These are phyloP conservation scores for Setaria viridis DNA, from an alignment of 202 grass and related monocot species.

Conservation along the genomic window DNA sequence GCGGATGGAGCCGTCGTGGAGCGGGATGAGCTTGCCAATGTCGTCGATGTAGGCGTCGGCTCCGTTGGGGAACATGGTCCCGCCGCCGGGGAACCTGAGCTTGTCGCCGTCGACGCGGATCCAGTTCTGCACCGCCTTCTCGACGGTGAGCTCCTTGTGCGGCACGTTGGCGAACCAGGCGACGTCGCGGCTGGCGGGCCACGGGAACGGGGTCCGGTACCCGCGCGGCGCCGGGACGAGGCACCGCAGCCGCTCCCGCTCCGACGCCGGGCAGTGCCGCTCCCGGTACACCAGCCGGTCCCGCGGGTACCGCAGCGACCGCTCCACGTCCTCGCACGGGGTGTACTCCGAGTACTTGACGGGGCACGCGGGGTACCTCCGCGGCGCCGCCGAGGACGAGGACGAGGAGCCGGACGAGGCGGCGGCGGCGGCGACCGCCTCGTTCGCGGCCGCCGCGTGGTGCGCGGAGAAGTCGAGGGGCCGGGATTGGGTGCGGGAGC, in stretches of 20 bases:
- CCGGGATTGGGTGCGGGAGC: neutral
- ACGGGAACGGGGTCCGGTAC: slow-evolving; percentile 76
- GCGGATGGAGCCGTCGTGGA: slow-evolving; percentile 79
- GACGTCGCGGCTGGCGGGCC: slow-evolving; percentile 80
- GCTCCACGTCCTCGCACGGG: slow-evolving; percentile 82
- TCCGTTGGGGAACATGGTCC: slow-evolving; percentile 94
- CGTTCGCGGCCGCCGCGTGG: slow-evolving; percentile 48
- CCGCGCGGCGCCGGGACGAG: slow-evolving; percentile 75
- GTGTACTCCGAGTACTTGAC: slow-evolving; percentile 86
- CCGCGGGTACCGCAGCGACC: slow-evolving; percentile 79
- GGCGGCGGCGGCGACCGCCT: neutral
- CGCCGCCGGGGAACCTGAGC: slow-evolving; percentile 89
- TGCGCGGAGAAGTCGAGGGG: slow-evolving; percentile 71
- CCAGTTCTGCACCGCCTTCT: slow-evolving; percentile 99
- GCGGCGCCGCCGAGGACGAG: neutral
- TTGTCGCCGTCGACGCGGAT: slow-evolving; percentile 91
- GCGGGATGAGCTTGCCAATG: slow-evolving; percentile 69
- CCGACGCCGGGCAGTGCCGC: slow-evolving; percentile 71
- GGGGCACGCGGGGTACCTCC: slow-evolving; percentile 59
- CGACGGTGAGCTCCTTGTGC: slow-evolving; percentile 94
- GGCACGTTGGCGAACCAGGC: slow-evolving; percentile 97
- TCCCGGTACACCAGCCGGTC: slow-evolving; percentile 84
- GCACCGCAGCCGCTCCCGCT: slow-evolving; percentile 68
- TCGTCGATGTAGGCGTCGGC: slow-evolving; percentile 92
- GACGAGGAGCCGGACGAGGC: neutral